Conservation (phyloP, 768 basidiomycete genomes). For the Rubroboletus satanas region DNA sequence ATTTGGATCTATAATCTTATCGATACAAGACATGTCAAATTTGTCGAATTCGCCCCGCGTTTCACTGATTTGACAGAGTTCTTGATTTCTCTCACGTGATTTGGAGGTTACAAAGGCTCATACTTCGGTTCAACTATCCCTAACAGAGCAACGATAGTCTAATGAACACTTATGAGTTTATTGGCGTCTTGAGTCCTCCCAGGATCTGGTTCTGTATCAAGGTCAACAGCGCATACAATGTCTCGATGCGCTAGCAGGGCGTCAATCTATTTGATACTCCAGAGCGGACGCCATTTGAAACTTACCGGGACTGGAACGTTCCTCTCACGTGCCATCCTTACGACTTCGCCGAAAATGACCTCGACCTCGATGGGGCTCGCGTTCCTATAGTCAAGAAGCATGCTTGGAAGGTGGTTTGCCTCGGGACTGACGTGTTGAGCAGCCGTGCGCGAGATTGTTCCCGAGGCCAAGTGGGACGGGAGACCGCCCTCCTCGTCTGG, state of each 20-base stretch:
- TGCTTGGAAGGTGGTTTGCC: constrained; percentile 51
- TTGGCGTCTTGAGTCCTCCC: constrained; percentile 25
- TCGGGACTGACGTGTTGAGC: constrained; percentile 39
- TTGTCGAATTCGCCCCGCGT: not conserved
- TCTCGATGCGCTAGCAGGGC: constrained; percentile 50
- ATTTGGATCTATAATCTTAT: not conserved
- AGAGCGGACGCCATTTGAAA: not conserved
- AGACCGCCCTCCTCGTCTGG: constrained; percentile 44
- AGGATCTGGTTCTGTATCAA: constrained; percentile 63
- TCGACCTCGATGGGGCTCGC: constrained; percentile 64
- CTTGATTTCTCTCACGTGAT: constrained; percentile 3
- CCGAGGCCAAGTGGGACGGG: constrained; percentile 40
- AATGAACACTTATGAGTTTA: not conserved
- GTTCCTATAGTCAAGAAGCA: constrained; percentile 51
- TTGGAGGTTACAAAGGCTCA: not conserved
- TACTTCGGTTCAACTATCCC: not conserved
- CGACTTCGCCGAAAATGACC: constrained; percentile 57
- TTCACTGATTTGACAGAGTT: not conserved
- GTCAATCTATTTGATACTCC: not conserved
- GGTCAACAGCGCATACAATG: constrained; percentile 53
- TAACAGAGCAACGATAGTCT: not conserved
- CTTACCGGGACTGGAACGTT: constrained; percentile 15
- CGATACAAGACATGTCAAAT: not conserved
- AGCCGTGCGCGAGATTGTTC: constrained; percentile 38
- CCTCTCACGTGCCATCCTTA: constrained; percentile 15